Conservation (phyloP, 768 basidiomycete genomes). For the Mycena rosella region DNA sequence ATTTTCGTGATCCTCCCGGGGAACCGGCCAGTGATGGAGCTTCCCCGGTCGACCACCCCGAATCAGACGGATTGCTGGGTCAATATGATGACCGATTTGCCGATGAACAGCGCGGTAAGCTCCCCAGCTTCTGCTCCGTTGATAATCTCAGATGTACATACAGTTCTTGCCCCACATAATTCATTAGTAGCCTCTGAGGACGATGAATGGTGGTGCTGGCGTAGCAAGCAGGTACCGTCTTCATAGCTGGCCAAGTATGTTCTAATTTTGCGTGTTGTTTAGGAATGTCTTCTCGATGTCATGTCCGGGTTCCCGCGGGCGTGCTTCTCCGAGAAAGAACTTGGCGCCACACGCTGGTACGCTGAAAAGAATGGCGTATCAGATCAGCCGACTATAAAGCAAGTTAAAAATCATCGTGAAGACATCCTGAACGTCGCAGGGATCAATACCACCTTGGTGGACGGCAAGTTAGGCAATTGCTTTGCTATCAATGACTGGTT, state of each 20-base stretch:
- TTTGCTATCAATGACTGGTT: neutral
- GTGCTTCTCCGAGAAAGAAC: neutral
- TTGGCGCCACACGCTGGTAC: too few relatives aligned
- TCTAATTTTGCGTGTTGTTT: too few relatives aligned
- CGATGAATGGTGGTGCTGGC: neutral
- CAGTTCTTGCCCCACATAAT: neutral
- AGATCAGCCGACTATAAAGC: neutral
- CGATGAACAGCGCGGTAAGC: constrained; percentile 2
- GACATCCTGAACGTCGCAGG: neutral
- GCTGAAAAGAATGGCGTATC: constrained; percentile 1
- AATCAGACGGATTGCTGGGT: neutral
- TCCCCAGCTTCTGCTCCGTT: too few relatives aligned
- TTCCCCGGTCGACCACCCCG: neutral
- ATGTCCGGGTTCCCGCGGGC: neutral
- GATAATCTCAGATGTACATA: too few relatives aligned
- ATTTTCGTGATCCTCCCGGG: too few relatives aligned
- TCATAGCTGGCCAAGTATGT: too few relatives aligned
- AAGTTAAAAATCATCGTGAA: constrained; percentile 5
- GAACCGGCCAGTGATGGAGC: neutral
- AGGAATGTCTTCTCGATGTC: constrained; percentile 3
- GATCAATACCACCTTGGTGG: neutral
- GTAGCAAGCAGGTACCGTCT: too few relatives aligned
- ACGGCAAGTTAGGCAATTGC: constrained; percentile 5
- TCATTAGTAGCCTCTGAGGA: neutral
- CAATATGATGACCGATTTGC: constrained; percentile 1